Base-by-base conservation (phyloP, 2,329 filamentous ascomycete species). In the Dothistroma septosporum region DNA sequence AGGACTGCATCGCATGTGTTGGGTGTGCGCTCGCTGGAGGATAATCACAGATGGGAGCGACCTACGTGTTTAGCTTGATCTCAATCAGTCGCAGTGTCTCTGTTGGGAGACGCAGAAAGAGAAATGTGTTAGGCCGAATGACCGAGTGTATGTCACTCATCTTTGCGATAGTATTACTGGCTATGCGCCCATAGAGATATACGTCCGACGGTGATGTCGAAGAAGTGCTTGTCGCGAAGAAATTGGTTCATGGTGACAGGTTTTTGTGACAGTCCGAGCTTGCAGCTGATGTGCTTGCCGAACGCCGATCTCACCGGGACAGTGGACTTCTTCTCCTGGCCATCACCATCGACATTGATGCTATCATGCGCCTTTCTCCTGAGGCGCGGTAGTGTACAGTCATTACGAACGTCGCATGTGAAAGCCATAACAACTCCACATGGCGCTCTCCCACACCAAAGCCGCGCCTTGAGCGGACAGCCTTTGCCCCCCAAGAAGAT, bases 31-130 rank as follows among this genome's bases (percentile, higher is more conserved):
- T 64, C 54, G 62, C 47, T 33, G 44, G 49, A 32, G 21, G 31
- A 41, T n/a, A 37, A 28, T 28, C 24, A 28, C 6, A 6, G 24
- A 28, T 28, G 24, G 24, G 24, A 28, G 24, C 69, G 64, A 85
- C 86, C 73, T 84, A 88, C 85, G 83, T 85, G 74, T 88, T 84
- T 56, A 86, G 85, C 58, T 80, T 77, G 64, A 87, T 78, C 67
- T 86, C 81, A 58, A 85, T 72, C 61, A 87, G 76, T 70, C 83
- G 85, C 59, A 82, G 76, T 56, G 80, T 75, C 63, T 84, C 84
- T 12, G 84, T 87, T 14, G 85, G 82, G 31, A 85, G 80, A 59
- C 82, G 80, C 60, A 85, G 72, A 64, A 82, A 80, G 58, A 85
- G 76, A 68, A 80, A 78, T 59, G 79, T 76, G 65, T 81, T 74